Conservation (phyloP, 495 filamentous ascomycete species). For the Neurospora sp. region DNA sequence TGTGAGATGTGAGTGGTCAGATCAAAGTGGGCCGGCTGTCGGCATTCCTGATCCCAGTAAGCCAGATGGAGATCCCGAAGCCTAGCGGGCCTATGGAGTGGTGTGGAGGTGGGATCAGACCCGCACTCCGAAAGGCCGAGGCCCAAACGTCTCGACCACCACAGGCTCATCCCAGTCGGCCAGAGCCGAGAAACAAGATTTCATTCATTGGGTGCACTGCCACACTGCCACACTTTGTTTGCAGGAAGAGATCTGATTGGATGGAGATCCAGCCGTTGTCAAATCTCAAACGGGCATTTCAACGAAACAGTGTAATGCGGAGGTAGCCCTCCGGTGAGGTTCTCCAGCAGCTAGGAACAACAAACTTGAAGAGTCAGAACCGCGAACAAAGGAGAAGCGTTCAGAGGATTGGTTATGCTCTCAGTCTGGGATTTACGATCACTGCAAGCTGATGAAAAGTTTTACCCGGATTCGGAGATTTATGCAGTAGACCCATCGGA, state of each 20-base stretch:
- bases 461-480: background rate
- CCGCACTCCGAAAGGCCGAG: background rate
- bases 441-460: background rate
- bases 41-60: background rate
- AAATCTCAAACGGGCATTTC: background rate
- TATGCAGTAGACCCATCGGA: background rate
- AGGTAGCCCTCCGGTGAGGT: background rate
- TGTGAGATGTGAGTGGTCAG: background rate
- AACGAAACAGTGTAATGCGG: background rate
- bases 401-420: background rate
- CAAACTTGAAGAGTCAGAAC: background rate
- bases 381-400: background rate
- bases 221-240: background rate
- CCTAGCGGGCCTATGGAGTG: background rate
- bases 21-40: background rate
- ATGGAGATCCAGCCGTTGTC: background rate
- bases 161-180: background rate
- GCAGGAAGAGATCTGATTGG: background rate
- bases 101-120: background rate
- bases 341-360: background rate
- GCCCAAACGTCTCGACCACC: background rate
- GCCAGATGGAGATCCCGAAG: background rate
- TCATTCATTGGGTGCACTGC: background rate
- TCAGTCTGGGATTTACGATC: background rate
- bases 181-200: background rate